phyloP scores from a whole-genome alignment of 371 early-diverging fungal species.

The Apophysomyces trapeziformis region DNA sequence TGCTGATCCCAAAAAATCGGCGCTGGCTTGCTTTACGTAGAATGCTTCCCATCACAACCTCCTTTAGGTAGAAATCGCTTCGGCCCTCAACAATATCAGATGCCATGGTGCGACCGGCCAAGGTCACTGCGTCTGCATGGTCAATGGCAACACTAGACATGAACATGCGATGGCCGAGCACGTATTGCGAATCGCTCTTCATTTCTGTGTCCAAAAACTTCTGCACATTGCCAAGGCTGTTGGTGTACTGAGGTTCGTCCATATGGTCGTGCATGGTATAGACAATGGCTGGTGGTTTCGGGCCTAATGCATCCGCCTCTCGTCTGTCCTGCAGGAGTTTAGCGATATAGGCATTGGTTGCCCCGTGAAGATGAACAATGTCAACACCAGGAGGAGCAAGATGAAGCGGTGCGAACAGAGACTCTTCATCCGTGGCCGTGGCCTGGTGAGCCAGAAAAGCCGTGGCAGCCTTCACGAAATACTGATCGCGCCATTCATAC shows the following conservation, averaged over 20 bases:
- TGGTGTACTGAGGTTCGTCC: slow-evolving; percentile 64
- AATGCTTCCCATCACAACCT: slow-evolving; percentile 62
- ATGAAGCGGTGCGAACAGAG: slow-evolving; percentile 54
- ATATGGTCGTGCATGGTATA: slow-evolving; percentile 69
- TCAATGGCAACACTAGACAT: slow-evolving; percentile 65
- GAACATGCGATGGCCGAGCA: slow-evolving; percentile 60
- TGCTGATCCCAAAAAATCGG: slow-evolving; percentile 63
- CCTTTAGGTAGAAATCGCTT: slow-evolving; percentile 63
- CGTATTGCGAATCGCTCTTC: slow-evolving; percentile 35
- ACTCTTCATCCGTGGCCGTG: slow-evolving; percentile 55
- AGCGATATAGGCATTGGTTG: slow-evolving; percentile 63
- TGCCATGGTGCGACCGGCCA: slow-evolving; percentile 60
- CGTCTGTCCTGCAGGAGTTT: slow-evolving; percentile 53
- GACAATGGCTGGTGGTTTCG: slow-evolving; percentile 58
- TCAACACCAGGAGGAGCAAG: slow-evolving; percentile 44
- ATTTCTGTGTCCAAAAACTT: slow-evolving; percentile 49
- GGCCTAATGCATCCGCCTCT: slow-evolving; percentile 41
- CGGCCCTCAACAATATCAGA: slow-evolving; percentile 64
- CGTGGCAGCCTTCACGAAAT: slow-evolving; percentile 67
- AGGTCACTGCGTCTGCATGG: slow-evolving; percentile 59
- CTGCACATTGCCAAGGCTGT: slow-evolving; percentile 52
- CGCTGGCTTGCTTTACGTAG: slow-evolving; percentile 54
- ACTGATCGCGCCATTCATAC: slow-evolving; percentile 68
- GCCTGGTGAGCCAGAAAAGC: slow-evolving; percentile 59
- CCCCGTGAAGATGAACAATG: slow-evolving; percentile 66